Evolutionary conservation across 495 filamentous ascomycete genomes (phyloP).

Genomic region (Tricharina praecox): DNA sequence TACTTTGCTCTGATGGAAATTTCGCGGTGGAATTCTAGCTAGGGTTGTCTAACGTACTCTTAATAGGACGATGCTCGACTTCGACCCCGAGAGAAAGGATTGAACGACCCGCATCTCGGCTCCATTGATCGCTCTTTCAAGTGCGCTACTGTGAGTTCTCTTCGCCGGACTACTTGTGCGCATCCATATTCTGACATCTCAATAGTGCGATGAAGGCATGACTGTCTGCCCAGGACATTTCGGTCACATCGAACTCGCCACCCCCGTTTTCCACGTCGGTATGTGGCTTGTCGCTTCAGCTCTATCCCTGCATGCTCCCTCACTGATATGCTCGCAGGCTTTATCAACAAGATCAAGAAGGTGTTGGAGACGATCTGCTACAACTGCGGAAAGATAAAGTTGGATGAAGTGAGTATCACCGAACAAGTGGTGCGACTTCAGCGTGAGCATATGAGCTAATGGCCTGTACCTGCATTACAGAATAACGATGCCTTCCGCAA

Average conservation of each 20-base stretch:
- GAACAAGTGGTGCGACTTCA: constrained; percentile 29
- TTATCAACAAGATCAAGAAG: constrained; percentile 96
- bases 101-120: constrained; percentile 86
- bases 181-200: constrained; percentile 5
- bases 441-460: constrained; percentile 18
- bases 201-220: constrained; percentile 68
- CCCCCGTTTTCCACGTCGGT: constrained; percentile 84
- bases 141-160: constrained; percentile 49
- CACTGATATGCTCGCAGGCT: constrained; percentile 41
- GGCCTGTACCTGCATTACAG: constrained; percentile 33
- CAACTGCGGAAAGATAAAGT: constrained; percentile 88
- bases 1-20: constrained; percentile 7
- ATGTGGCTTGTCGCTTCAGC: constrained; percentile 12
- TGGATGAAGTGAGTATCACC: constrained; percentile 81
- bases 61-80: constrained; percentile 66
- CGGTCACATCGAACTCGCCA: constrained; percentile 89
- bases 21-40: not conserved
- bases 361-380: constrained; percentile 94
- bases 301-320: not conserved
- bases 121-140: constrained; percentile 87
- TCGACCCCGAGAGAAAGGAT: constrained; percentile 67
- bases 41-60: constrained; percentile 14
- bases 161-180: not conserved
- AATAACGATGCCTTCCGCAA: constrained; percentile 64
- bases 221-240: constrained; percentile 94